These are phyloP conservation scores for Pseudozyma pruni DNA, from an alignment of 1,284 basidiomycete genomes.

Conservation along the genomic window DNA sequence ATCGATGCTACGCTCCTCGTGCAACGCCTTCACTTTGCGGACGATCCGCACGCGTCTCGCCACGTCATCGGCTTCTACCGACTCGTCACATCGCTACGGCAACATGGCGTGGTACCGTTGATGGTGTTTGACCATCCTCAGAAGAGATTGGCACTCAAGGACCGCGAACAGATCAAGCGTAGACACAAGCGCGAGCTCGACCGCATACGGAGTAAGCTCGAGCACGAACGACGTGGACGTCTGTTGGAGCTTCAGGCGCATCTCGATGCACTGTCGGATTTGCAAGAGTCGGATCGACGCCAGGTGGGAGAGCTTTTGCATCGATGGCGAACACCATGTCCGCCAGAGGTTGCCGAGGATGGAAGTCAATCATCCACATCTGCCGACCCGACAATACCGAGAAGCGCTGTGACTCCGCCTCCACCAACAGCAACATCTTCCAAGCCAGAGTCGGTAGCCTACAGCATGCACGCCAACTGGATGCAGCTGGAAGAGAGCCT, in stretches of 20 bases:
- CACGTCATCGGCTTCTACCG: slow-evolving; percentile 60
- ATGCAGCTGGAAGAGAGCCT: slow-evolving; percentile 31
- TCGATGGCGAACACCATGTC: slow-evolving; percentile 17
- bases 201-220: slow-evolving; percentile 34
- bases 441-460: slow-evolving; percentile 18
- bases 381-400: background rate
- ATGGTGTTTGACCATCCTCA: slow-evolving; percentile 62
- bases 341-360: background rate
- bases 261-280: slow-evolving; percentile 19
- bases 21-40: slow-evolving; percentile 53
- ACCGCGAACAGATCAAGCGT: slow-evolving; percentile 50
- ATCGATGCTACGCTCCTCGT: slow-evolving; percentile 58
- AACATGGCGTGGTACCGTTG: slow-evolving; percentile 44
- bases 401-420: background rate
- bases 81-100: slow-evolving; percentile 48
- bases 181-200: slow-evolving; percentile 47
- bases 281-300: slow-evolving; percentile 23
- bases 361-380: background rate
- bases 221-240: slow-evolving; percentile 28
- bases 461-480: slow-evolving; percentile 33
- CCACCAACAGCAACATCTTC: slow-evolving; percentile 9
- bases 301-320: slow-evolving; percentile 38
- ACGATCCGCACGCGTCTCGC: slow-evolving; percentile 47
- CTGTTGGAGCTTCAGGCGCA: slow-evolving; percentile 26
- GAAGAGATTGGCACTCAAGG: slow-evolving; percentile 49